A percentile compares a stretch with the other conserved stretches of the same genome.
Conservation (phyloP, 768 basidiomycete species). For the Mycena alexandri region DNA sequence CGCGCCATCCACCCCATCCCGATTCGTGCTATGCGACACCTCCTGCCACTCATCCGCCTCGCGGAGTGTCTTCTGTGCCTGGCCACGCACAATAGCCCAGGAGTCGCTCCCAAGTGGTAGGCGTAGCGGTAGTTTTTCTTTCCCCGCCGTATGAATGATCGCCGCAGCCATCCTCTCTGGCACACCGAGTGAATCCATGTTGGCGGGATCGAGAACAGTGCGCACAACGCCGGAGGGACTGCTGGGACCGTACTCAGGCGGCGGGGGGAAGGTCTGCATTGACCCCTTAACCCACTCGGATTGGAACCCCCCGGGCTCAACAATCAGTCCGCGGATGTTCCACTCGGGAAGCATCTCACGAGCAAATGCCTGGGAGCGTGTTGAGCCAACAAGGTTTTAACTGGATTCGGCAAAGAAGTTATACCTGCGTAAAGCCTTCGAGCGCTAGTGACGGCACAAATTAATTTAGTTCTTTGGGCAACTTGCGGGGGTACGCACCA, state of each 20-base stretch:
- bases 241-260: slow-evolving; percentile 41
- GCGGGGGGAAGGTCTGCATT: slow-evolving; percentile 36
- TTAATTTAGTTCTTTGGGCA: neutral
- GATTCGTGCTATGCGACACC: slow-evolving; percentile 21
- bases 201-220: slow-evolving; percentile 22
- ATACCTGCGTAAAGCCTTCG: slow-evolving; percentile 26
- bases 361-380: neutral
- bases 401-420: neutral
- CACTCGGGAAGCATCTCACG: slow-evolving; percentile 54
- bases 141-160: slow-evolving; percentile 28
- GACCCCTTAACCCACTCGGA: slow-evolving; percentile 39
- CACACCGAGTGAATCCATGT: slow-evolving; percentile 28
- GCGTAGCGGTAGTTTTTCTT: slow-evolving; percentile 40
- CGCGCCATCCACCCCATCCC: slow-evolving; percentile 14
- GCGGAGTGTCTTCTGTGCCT: slow-evolving; percentile 15
- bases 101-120: slow-evolving; percentile 43
- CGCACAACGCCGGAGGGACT: slow-evolving; percentile 16
- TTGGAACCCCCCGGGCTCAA: slow-evolving; percentile 43
- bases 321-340: slow-evolving; percentile 51
- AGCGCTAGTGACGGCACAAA: neutral
- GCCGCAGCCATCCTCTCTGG: slow-evolving; percentile 39
- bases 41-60: slow-evolving; percentile 19
- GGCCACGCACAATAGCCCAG: slow-evolving; percentile 32
- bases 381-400: neutral
- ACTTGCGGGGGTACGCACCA: slow-evolving; percentile 41